A percentile compares a stretch with the other conserved stretches of the same genome.
Conservation (phyloP, 129 eudicot species). For the Centella asiatica region DNA sequence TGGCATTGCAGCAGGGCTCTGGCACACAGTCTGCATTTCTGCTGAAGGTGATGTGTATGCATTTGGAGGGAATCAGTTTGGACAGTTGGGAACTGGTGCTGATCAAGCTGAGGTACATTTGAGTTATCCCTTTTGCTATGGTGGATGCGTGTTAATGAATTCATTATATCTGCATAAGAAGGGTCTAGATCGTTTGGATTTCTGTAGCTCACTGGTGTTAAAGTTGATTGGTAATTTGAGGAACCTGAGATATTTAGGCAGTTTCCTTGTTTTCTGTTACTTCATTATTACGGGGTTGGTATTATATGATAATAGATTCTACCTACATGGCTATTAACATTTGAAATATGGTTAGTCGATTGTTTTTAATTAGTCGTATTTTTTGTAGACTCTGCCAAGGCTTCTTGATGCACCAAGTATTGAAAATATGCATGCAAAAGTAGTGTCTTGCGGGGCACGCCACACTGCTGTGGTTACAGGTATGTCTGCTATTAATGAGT, state of each 20-base stretch:
- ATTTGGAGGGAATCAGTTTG: conserved; percentile 96
- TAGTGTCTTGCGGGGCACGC: conserved; percentile 92
- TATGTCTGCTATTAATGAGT: conserved; percentile 13
- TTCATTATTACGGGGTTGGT: neutral
- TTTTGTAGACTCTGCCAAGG: conserved; percentile 72
- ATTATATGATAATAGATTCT: neutral
- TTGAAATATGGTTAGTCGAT: neutral
- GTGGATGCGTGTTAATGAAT: neutral
- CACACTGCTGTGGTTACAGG: conserved; percentile 94
- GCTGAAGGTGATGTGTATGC: conserved; percentile 85
- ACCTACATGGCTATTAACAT: neutral
- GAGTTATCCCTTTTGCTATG: neutral
- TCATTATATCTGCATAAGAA: too few relatives aligned
- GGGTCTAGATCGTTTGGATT: neutral
- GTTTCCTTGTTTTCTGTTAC: neutral
- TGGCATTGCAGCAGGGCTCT: conserved; percentile 82
- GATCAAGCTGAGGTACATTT: conserved; percentile 87
- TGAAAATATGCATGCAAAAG: conserved; percentile 60
- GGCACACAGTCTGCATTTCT: conserved; percentile 93
- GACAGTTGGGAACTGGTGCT: conserved; percentile 90
- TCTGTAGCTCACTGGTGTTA: neutral
- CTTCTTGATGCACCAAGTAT: conserved; percentile 80
- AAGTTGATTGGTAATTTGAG: neutral
- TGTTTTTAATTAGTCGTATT: neutral
- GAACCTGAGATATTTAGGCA: neutral